phyloP scores from a whole-genome alignment of 2,329 filamentous ascomycete species.

The Microdochium paspali region DNA sequence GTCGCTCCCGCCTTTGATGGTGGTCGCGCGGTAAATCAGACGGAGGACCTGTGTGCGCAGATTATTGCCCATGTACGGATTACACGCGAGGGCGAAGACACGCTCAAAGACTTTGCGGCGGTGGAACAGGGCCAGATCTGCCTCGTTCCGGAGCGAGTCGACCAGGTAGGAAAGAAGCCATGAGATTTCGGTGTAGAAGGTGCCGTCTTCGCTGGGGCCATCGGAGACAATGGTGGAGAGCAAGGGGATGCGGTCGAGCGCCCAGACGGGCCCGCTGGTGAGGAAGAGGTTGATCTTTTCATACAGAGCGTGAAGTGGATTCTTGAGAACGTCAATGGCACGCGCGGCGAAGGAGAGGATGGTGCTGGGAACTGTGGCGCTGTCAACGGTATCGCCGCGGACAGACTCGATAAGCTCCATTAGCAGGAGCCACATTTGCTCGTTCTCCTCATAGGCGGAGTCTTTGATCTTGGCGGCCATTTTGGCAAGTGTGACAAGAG shows the following conservation, averaged over 20 bases:
- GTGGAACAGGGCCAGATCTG: slow-evolving; percentile 19
- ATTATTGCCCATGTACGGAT: slow-evolving; percentile 15
- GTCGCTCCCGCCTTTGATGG: slow-evolving; percentile 19
- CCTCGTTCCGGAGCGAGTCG: slow-evolving; percentile 15
- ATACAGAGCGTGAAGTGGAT: slow-evolving; percentile 76
- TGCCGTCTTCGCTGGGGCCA: slow-evolving; percentile 27
- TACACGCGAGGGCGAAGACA: slow-evolving; percentile 25
- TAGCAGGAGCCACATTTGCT: slow-evolving; percentile 70
- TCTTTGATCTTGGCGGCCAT: slow-evolving; percentile 53
- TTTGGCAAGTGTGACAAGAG: slow-evolving; percentile 59
- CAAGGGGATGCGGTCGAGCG: slow-evolving; percentile 63
- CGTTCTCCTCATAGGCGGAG: slow-evolving; percentile 65
- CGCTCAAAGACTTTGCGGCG: slow-evolving; percentile 39
- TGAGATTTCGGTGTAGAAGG: slow-evolving; percentile 19
- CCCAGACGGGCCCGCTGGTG: slow-evolving; percentile 69
- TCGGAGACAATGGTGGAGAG: slow-evolving; percentile 49
- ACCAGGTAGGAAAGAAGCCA: slow-evolving; percentile 21
- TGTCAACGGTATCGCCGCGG: slow-evolving; percentile 36
- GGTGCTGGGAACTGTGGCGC: slow-evolving; percentile 58
- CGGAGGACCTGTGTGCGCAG: slow-evolving; percentile 17
- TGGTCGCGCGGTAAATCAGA: slow-evolving; percentile 16
- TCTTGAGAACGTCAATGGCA: slow-evolving; percentile 59
- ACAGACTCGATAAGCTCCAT: slow-evolving; percentile 74
- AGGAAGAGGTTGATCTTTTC: slow-evolving; percentile 80
- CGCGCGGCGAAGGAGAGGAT: slow-evolving; percentile 67